These are phyloP conservation scores for Metarhizium anisopliae DNA, from an alignment of 2,329 filamentous ascomycete genomes.

Conservation along the genomic window DNA sequence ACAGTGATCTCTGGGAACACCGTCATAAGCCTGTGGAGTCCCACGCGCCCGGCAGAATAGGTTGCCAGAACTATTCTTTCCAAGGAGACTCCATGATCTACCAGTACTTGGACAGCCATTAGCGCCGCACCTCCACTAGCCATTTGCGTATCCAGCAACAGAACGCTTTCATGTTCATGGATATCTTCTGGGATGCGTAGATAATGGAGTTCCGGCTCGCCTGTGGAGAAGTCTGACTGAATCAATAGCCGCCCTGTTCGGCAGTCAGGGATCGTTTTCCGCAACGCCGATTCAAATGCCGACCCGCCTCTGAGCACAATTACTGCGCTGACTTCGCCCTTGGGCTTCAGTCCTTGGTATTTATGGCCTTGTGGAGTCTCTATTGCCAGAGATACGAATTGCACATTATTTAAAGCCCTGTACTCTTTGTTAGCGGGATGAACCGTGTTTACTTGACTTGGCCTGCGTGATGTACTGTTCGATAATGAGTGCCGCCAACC, in stretches of 20 bases:
- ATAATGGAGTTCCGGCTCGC: conserved; percentile 90
- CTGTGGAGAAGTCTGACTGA: conserved; percentile 75
- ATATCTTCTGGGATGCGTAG: conserved; percentile 71
- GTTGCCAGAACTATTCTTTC: conserved; percentile 86
- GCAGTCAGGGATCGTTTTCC: conserved; percentile 87
- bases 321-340: conserved; percentile 74
- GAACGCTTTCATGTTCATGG: conserved; percentile 64
- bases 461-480: conserved; percentile 51
- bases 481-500: conserved; percentile 73
- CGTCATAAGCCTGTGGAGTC: conserved; percentile 73
- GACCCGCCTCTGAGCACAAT: conserved; percentile 83
- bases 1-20: conserved; percentile 85
- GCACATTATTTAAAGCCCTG: conserved; percentile 68
- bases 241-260: conserved; percentile 83
- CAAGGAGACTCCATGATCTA: conserved; percentile 84
- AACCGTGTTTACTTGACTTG: not conserved
- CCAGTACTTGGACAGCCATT: conserved; percentile 93
- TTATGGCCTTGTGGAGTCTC: conserved; percentile 59
- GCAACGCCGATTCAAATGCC: conserved; percentile 78
- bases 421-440: conserved; percentile 7
- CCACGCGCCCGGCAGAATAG: conserved; percentile 78
- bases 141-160: conserved; percentile 91
- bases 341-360: conserved; percentile 64
- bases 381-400: conserved; percentile 56
- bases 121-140: conserved; percentile 75